These are phyloP conservation scores for Bimuria novae-zelandiae DNA, from an alignment of 2,329 filamentous ascomycete genomes.

Conservation along the genomic window DNA sequence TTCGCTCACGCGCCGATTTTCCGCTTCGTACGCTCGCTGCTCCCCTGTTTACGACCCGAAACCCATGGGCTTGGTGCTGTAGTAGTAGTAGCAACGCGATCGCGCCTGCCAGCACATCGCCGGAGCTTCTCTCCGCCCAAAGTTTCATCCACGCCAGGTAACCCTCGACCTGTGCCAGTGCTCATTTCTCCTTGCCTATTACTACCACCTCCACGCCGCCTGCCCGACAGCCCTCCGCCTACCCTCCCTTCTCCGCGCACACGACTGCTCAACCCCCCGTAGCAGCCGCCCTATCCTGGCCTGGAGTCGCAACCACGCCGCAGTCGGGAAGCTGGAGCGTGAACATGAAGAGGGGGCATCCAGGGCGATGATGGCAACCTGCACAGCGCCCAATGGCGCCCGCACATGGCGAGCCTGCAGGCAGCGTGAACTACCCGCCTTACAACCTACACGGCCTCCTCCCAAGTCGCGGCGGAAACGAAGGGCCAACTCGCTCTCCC, in stretches of 20 bases:
- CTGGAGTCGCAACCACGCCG: conserved; percentile 5
- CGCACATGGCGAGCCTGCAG: conserved; percentile 15
- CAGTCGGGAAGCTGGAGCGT: conserved; percentile 9
- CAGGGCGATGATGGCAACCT: conserved; percentile 31
- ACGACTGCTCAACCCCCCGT: background rate
- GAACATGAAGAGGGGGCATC: conserved; percentile 36
- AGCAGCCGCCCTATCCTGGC: conserved; percentile 3
- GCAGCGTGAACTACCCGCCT: conserved; percentile 29
- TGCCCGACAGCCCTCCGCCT: background rate
- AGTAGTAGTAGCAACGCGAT: conserved; percentile 3
- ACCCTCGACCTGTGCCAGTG: conserved; percentile 21
- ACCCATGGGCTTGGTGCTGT: conserved; percentile 12
- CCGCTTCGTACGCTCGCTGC: conserved; percentile 23
- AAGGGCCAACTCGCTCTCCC: conserved; percentile 7
- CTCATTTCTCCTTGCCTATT: conserved; percentile 13
- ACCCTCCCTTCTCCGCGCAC: background rate
- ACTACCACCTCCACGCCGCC: background rate
- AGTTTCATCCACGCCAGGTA: conserved; percentile 25
- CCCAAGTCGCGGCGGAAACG: conserved; percentile 36
- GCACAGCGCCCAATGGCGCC: conserved; percentile 27
- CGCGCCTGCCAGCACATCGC: conserved; percentile 25
- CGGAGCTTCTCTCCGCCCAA: conserved; percentile 15
- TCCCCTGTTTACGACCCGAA: background rate
- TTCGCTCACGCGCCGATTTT: conserved; percentile 7
- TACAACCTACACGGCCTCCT: conserved; percentile 36